A percentile compares a stretch with the other conserved stretches of the same genome.
Conservation (phyloP, 2,329 filamentous ascomycete genomes). For the Calonectria fujianensis region DNA sequence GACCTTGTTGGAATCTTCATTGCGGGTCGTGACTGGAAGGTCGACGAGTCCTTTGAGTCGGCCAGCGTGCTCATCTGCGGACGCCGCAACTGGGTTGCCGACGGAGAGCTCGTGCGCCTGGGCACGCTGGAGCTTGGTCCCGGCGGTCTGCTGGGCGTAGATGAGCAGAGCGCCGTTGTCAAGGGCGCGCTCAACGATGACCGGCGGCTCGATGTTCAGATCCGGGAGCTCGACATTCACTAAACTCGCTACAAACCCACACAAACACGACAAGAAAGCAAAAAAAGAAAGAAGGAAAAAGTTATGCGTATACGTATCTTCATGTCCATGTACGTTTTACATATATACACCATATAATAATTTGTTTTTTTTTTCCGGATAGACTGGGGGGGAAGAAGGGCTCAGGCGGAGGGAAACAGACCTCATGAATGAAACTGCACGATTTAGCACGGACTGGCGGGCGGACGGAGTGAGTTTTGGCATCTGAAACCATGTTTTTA, state of each 20-base stretch:
- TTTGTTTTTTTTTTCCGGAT: constrained; percentile 41
- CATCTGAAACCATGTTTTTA: constrained; percentile 12
- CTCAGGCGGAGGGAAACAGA: constrained; percentile 36
- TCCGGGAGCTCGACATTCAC: constrained; percentile 61
- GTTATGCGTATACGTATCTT: constrained; percentile 35
- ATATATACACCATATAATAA: constrained; percentile 46
- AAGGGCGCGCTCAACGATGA: constrained; percentile 55
- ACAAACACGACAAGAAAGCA: constrained; percentile 24
- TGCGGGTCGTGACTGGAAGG: constrained; percentile 58
- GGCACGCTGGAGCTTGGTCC: constrained; percentile 56
- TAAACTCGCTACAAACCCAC: constrained; percentile 43
- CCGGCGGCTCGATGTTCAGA: constrained; percentile 53
- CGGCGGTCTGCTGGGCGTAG: constrained; percentile 53
- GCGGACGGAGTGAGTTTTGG: constrained; percentile 36
- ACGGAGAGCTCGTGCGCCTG: constrained; percentile 57
- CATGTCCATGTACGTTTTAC: constrained; percentile 41
- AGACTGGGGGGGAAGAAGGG: constrained; percentile 32
- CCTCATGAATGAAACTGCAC: constrained; percentile 38
- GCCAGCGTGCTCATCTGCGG: constrained; percentile 58
- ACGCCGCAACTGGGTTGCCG: constrained; percentile 53
- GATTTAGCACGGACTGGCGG: constrained; percentile 31
- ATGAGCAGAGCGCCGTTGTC: constrained; percentile 53
- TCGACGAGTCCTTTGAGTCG: constrained; percentile 51
- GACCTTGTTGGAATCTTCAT: constrained; percentile 55
- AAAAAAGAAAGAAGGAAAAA: constrained; percentile 15